phyloP scores from a whole-genome alignment of 1,139 yeast species.

The Candida labiduridarum region DNA sequence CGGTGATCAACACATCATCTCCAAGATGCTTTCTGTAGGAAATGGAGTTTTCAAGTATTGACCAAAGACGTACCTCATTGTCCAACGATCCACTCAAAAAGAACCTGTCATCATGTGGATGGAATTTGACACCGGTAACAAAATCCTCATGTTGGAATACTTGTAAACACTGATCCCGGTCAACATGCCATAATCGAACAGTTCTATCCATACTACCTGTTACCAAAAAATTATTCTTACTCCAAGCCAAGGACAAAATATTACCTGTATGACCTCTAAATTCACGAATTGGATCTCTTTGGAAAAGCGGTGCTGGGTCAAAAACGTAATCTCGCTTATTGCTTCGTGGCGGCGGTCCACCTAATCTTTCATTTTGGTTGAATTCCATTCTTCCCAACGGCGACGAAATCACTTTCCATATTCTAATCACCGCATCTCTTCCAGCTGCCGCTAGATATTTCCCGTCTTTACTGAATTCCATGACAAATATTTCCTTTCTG shows the following conservation, averaged over 20 bases:
- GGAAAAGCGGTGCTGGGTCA: conserved; percentile 77
- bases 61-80: conserved; percentile 79
- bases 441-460: conserved; percentile 84
- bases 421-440: conserved; percentile 61
- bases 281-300: conserved; percentile 61
- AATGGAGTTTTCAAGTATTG: conserved; percentile 62
- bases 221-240: conserved; percentile 77
- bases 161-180: conserved; percentile 62
- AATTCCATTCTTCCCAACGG: conserved; percentile 60
- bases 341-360: conserved; percentile 11
- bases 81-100: conserved; percentile 85
- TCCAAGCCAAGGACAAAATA: conserved; percentile 81
- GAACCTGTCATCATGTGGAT: conserved; percentile 86
- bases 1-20: conserved; percentile 67
- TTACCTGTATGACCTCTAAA: conserved; percentile 72
- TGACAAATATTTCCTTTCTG: conserved; percentile 62
- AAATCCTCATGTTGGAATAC: conserved; percentile 76
- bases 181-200: conserved; percentile 83
- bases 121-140: conserved; percentile 81
- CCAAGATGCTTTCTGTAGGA: conserved; percentile 41
- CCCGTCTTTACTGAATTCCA: conserved; percentile 80
- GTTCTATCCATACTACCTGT: conserved; percentile 88
- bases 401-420: conserved; percentile 82
- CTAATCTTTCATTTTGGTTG: conserved; percentile 21
- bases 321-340: conserved; percentile 20